Base-by-base conservation (phyloP, 2,329 filamentous ascomycete genomes). In the Nectriaceae sp. region DNA sequence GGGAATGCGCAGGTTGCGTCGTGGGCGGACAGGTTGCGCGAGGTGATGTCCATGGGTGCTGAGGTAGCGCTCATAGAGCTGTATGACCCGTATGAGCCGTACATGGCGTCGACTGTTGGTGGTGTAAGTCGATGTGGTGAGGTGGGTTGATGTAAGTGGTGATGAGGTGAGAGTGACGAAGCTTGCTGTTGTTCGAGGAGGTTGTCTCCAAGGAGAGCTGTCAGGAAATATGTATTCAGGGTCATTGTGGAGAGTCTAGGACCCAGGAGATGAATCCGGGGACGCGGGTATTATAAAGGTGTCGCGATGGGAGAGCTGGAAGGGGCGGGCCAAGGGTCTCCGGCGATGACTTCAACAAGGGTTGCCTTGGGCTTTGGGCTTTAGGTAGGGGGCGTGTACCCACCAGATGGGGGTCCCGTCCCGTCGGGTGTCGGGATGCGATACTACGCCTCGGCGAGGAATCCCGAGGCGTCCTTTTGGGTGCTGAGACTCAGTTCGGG, bases 1-100 rank as follows among this genome's bases (percentile, higher is more conserved):
- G 80, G 80, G 56, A 76, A 83, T 21, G 80, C 80, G 68, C 80
- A 83, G 31, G 67, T 67, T 21, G 70, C 65, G 57, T 76, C 74
- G 55, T 71, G 67, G 36, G 65, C 65, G 53, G 65, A 66, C 55
- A 73, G 69, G 56, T 68, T 70, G 61, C 66, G 70, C 56, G 64
- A 63, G 18, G 70, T 63, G 54, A 79, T 77, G 54, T 77, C 74
- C 68, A 79, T 73, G 60, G 77, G 72, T 35, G 69, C 63, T 1
- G 74, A 66, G 43, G 64, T 57, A 54, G 68, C 63, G 66, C 70
- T 69, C 68, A 77, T 70, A 54, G 73, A 75, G 72, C 74, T 76
- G 65, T 77, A 78, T 46, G 74, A 77, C 44, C 74, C 71, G 65
- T 75, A 77, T 52, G 76, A 70, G 59, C 74, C 72, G 68, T 73